Conservation (phyloP, 768 basidiomycete species). For the Amanita inopinata region DNA sequence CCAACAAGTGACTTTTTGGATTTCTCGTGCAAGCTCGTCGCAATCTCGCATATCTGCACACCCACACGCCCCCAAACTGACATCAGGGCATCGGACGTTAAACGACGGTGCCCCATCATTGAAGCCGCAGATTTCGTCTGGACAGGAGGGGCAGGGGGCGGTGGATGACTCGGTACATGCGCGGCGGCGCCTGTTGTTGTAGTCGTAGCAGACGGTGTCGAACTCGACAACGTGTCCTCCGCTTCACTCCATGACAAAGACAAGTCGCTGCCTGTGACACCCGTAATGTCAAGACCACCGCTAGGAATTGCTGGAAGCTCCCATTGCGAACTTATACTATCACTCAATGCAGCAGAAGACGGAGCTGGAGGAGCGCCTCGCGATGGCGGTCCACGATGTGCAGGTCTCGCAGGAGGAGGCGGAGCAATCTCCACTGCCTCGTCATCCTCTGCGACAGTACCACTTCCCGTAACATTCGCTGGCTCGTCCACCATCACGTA, state of each 20-base stretch:
- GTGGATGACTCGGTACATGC: neutral
- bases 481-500: constrained; percentile 60
- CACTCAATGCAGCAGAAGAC: constrained; percentile 20
- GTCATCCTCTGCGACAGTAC: constrained; percentile 12
- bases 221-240: constrained; percentile 16
- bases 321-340: constrained; percentile 45
- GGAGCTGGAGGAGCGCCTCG: constrained; percentile 17
- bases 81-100: constrained; percentile 58
- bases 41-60: constrained; percentile 61
- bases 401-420: constrained; percentile 33
- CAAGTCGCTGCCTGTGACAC: constrained; percentile 27
- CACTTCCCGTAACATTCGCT: constrained; percentile 15
- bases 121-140: constrained; percentile 15
- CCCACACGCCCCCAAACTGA: constrained; percentile 67
- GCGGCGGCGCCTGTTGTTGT: constrained; percentile 1
- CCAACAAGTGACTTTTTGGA: constrained; percentile 74
- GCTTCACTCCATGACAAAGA: constrained; percentile 61
- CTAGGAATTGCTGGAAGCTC: constrained; percentile 55
- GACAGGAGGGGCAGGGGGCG: constrained; percentile 19
- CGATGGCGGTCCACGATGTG: constrained; percentile 30
- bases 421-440: constrained; percentile 29
- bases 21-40: constrained; percentile 57
- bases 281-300: constrained; percentile 41
- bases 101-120: too few species aligned
- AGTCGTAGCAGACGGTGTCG: constrained; percentile 14